Evolutionary conservation across 202 grass and related monocot genomes (phyloP).

Genomic region (Bolboschoenoplectus hybrid): DNA sequence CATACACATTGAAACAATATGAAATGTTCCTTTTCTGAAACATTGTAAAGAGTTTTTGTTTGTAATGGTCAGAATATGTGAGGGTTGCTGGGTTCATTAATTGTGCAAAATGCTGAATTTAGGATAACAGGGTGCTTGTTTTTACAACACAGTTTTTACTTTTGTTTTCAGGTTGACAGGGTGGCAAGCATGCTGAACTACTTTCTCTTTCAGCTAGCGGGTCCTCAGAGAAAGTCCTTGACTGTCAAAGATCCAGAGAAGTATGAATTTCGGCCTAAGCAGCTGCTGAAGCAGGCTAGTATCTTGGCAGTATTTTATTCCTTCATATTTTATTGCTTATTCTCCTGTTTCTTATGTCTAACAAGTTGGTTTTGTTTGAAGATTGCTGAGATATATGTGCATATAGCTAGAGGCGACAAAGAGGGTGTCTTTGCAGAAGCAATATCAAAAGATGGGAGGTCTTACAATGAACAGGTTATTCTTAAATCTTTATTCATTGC

Average conservation of each 20-base stretch:
- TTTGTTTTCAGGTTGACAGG: conserved; percentile 75
- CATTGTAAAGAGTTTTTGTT: background rate
- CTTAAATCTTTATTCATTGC: background rate
- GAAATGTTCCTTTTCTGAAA: too few species aligned
- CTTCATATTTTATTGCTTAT: background rate
- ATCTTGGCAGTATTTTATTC: conserved; percentile 29
- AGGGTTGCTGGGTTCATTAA: background rate
- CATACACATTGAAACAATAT: background rate
- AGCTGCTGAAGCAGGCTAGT: conserved; percentile 87
- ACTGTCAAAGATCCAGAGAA: conserved; percentile 97
- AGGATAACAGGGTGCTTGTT: conserved; percentile 1
- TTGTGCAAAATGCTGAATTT: conserved; percentile 14
- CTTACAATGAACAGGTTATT: conserved; percentile 82
- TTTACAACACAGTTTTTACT: background rate
- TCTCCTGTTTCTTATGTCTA: conserved; percentile 10
- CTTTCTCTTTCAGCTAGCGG: conserved; percentile 96
- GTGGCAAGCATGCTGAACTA: conserved; percentile 96
- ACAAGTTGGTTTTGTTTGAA: conserved; percentile 46
- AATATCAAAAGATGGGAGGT: conserved; percentile 89
- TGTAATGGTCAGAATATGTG: background rate
- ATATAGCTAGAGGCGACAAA: conserved; percentile 92
- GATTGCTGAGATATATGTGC: conserved; percentile 95
- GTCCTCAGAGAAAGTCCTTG: conserved; percentile 88
- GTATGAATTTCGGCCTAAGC: conserved; percentile 90
- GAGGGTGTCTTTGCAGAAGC: conserved; percentile 75